Conservation (phyloP, 805 yeast genomes). For the Myxozyma geophila region DNA sequence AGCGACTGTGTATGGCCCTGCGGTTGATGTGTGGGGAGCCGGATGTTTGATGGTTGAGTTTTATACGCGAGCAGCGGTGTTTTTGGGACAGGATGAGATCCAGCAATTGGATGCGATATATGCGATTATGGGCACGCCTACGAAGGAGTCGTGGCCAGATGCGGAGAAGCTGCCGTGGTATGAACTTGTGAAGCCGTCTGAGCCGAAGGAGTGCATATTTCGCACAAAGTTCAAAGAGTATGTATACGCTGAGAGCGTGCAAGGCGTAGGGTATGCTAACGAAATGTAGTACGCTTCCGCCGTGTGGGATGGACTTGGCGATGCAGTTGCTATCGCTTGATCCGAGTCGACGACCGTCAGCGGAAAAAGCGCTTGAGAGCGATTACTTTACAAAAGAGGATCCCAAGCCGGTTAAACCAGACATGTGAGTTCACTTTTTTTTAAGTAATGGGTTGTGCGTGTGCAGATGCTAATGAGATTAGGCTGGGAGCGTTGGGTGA, state of each 20-base stretch:
- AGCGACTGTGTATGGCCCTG: conserved; percentile 85
- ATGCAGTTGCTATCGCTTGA: conserved; percentile 63
- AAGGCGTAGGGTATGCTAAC: neutral
- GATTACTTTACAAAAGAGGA: conserved; percentile 76
- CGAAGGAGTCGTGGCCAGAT: conserved; percentile 72
- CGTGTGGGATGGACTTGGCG: conserved; percentile 64
- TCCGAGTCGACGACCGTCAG: conserved; percentile 69
- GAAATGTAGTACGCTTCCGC: conserved; percentile 17
- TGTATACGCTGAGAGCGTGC: neutral
- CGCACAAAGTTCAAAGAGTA: conserved; percentile 51
- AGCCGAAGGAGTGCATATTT: conserved; percentile 46
- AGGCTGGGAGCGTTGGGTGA: conserved; percentile 69
- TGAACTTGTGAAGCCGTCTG: conserved; percentile 73
- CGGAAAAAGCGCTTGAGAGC: conserved; percentile 70
- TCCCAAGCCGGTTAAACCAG: conserved; percentile 57
- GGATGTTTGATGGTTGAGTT: conserved; percentile 89
- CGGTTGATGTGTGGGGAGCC: conserved; percentile 95
- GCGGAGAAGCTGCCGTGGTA: conserved; percentile 89
- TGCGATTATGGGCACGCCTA: conserved; percentile 86
- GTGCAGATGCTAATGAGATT: neutral
- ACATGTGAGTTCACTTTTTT: conserved; percentile 38
- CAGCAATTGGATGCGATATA: conserved; percentile 79
- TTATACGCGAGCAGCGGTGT: conserved; percentile 72
- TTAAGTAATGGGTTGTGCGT: neutral
- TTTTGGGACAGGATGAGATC: conserved; percentile 88